Conservation (phyloP, 2,329 filamentous ascomycete genomes). For the Trichoderma sp. region DNA sequence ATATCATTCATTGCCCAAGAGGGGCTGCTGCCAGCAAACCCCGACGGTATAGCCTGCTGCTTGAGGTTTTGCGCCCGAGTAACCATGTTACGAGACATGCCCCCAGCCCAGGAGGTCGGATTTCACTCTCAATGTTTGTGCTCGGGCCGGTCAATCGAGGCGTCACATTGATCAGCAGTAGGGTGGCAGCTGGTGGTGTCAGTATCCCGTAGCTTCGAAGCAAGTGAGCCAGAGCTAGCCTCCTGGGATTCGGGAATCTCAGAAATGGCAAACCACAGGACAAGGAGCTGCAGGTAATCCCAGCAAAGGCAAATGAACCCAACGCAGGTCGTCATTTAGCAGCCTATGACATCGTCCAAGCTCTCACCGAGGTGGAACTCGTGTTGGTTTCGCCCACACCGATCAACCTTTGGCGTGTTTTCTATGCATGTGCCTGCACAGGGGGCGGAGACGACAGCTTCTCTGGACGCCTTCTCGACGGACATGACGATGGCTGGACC, state of each 20-base stretch:
- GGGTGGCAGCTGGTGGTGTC: not conserved
- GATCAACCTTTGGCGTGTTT: constrained; percentile 12
- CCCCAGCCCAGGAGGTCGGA: not conserved
- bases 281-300: constrained; percentile 6
- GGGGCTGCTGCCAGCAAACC: not conserved
- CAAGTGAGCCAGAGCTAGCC: not conserved
- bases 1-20: not conserved
- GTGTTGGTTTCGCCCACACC: constrained; percentile 15
- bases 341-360: constrained; percentile 14
- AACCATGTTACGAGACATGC: not conserved
- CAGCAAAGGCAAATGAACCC: constrained; percentile 15
- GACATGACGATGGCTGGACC: not conserved
- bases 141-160: not conserved
- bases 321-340: not conserved
- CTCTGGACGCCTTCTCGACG: not conserved
- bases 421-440: constrained; percentile 18
- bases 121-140: not conserved
- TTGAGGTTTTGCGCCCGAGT: not conserved
- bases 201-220: constrained; percentile 1
- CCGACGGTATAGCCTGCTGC: not conserved
- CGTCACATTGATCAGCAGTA: not conserved
- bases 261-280: not conserved
- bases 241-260: not conserved
- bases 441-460: not conserved
- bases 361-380: constrained; percentile 24